Conservation (phyloP, 345 rosid species). For the Aethionema arabicum region DNA sequence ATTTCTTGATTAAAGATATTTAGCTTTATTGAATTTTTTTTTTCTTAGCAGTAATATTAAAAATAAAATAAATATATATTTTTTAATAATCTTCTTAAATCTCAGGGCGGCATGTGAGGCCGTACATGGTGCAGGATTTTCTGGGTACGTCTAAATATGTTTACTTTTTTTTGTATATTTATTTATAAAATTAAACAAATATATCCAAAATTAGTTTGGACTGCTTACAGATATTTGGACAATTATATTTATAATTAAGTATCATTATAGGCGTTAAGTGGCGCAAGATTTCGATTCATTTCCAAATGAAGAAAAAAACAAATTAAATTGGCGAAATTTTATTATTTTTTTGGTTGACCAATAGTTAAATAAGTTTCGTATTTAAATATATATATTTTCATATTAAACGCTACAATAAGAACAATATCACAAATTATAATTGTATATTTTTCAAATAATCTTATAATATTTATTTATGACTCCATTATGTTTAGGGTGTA, state of each 20-base stretch:
- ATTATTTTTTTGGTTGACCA: no score
- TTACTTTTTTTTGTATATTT: conserved; percentile 8
- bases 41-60: neutral
- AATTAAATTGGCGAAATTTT: no score
- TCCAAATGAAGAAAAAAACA: neutral
- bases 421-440: no score
- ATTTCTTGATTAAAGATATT: conserved; percentile 32
- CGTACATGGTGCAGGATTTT: conserved; percentile 40
- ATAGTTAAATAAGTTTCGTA: no score
- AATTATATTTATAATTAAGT: neutral
- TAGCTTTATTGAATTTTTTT: conserved; percentile 20
- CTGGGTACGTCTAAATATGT: conserved; percentile 32
- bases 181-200: conserved; percentile 8
- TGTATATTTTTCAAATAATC: no score
- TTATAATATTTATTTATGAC: no score
- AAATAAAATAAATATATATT: conserved; percentile 8
- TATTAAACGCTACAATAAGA: no score
- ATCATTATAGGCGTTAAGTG: no score
- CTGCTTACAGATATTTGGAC: conserved; percentile 10
- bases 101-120: conserved; percentile 37
- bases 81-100: conserved; percentile 12
- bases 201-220: conserved; percentile 18
- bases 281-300: neutral
- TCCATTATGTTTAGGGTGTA: no score
- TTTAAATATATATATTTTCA: no score